Evolutionary conservation across 805 yeast species (phyloP).

Genomic region (Groenewaldozyma salmanticensis): DNA sequence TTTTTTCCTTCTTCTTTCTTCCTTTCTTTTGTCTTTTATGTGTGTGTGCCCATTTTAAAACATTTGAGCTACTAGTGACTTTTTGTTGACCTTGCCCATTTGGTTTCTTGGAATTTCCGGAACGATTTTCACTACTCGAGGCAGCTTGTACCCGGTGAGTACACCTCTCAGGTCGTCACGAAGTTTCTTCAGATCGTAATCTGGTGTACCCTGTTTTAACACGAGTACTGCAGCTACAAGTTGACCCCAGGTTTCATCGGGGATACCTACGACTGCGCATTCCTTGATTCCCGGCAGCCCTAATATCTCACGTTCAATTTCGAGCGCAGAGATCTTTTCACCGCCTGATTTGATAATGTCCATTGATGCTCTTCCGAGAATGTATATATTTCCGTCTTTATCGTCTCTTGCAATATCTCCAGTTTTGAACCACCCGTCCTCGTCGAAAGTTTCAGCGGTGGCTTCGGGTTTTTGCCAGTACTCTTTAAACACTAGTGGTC

Average conservation of each 20-base stretch:
- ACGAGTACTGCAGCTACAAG: conserved; percentile 24
- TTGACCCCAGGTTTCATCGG: conserved; percentile 27
- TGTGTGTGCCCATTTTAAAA: conserved; percentile 9
- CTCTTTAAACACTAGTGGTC: conserved; percentile 44
- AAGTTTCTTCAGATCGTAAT: conserved; percentile 14
- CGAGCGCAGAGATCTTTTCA: conserved; percentile 27
- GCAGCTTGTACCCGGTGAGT: conserved; percentile 25
- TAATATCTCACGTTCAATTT: conserved; percentile 27
- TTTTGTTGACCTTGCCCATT: conserved; percentile 30
- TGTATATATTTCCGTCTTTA: conserved; percentile 36
- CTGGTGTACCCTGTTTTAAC: conserved; percentile 12
- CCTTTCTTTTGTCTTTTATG: neutral
- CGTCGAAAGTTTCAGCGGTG: conserved; percentile 36
- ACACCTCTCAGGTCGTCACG: conserved; percentile 19
- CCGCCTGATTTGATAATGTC: conserved; percentile 30
- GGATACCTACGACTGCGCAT: conserved; percentile 27
- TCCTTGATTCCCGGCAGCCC: conserved; percentile 22
- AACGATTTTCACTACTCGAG: conserved; percentile 22
- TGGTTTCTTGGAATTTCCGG: conserved; percentile 26
- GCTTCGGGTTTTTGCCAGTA: conserved; percentile 43
- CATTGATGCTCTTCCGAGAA: conserved; percentile 32
- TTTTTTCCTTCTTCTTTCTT: neutral
- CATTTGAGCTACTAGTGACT: conserved; percentile 18
- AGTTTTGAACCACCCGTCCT: conserved; percentile 45
- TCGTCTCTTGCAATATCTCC: conserved; percentile 48